Base-by-base conservation (phyloP, 139 green algal genomes). In the Asterochloris erici region DNA sequence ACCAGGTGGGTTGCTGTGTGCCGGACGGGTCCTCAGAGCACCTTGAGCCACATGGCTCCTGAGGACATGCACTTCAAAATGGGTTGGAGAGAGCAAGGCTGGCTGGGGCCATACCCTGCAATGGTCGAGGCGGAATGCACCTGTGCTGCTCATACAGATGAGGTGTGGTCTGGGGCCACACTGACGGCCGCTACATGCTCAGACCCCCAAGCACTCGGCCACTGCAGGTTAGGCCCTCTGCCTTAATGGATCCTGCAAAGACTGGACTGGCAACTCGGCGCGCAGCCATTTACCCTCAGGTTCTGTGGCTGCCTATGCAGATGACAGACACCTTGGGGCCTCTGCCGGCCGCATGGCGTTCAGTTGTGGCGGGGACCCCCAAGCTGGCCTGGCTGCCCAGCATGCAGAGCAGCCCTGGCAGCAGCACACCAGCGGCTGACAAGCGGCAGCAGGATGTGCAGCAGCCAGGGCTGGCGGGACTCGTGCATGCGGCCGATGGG, bases 321-420 rank as follows among this genome's bases (percentile, higher is more conserved):
- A 88, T 88, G 86, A 83, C 68, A 11, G n/a, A n/a, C 21, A 62
- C 76, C 71, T 79, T 88, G 62, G 83, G 83, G 26, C 83, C 83
- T 19, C 24, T 85, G 69, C 83, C 85, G 14, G 62, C 16, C 1
- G 17, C 1, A 61, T 17, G 29, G 0, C 24, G 14, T 21, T 16
- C 24, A 10, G 38, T n/a, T 54, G 21, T 54, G 23, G 47, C 11
- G 0, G 23, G 13, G 60, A 24, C 47, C 47, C 73, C 26, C n/a
- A 27, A 26, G 28, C 21, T 9, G 73, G 12, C 13, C 47, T 16
- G 69, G 77, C 62, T 74, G 27, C 24, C 74, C 4, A 78, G 21
- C 19, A 11, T 70, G 27, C 2, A 10, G 12, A 26, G 27, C 1
- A 12, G 78, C 73, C 66, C 26, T 24, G 11, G 10, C 78, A n/a